Conservation (phyloP, 148 eudicot genomes). For the Persicaria tinctoria region DNA sequence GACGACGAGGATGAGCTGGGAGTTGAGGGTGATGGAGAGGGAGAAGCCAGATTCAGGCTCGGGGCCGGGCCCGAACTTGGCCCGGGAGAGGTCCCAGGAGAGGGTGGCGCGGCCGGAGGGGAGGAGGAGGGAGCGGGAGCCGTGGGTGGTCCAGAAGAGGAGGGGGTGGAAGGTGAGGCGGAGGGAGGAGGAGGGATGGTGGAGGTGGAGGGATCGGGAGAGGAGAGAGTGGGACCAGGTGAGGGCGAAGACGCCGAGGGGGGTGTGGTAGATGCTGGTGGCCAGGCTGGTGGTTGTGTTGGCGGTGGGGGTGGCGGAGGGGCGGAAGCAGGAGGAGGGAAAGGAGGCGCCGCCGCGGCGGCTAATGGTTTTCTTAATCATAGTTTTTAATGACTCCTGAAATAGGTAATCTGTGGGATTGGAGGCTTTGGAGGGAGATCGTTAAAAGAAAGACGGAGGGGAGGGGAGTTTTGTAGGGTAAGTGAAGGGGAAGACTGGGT, state of each 20-base stretch:
- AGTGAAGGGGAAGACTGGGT: no score
- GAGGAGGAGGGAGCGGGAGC: constrained; percentile 26
- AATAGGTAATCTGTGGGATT: no score
- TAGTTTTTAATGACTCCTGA: background rate
- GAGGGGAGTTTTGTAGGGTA: no score
- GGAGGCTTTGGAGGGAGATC: no score
- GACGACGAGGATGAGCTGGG: constrained; percentile 29
- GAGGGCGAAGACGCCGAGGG: constrained; percentile 44
- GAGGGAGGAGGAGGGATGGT: constrained; percentile 22
- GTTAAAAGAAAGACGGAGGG: no score
- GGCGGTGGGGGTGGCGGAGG: constrained; percentile 12
- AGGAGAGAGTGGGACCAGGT: constrained; percentile 54
- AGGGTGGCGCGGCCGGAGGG: constrained; percentile 16
- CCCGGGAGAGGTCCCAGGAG: constrained; percentile 46
- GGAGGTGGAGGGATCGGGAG: constrained; percentile 38
- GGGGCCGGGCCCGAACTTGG: constrained; percentile 55
- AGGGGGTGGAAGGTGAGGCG: constrained; percentile 50
- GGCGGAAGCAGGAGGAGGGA: constrained; percentile 31
- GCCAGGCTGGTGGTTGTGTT: constrained; percentile 38
- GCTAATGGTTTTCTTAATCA: background rate
- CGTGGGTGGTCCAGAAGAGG: constrained; percentile 42
- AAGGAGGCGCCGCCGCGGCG: constrained; percentile 25
- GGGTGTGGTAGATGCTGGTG: constrained; percentile 59
- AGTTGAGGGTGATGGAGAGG: constrained; percentile 34
- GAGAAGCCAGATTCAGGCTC: constrained; percentile 63